A percentile compares a stretch with the other conserved stretches of the same genome.
Evolutionary conservation across 805 yeast species (phyloP).

Genomic region (Candida quercuum): DNA sequence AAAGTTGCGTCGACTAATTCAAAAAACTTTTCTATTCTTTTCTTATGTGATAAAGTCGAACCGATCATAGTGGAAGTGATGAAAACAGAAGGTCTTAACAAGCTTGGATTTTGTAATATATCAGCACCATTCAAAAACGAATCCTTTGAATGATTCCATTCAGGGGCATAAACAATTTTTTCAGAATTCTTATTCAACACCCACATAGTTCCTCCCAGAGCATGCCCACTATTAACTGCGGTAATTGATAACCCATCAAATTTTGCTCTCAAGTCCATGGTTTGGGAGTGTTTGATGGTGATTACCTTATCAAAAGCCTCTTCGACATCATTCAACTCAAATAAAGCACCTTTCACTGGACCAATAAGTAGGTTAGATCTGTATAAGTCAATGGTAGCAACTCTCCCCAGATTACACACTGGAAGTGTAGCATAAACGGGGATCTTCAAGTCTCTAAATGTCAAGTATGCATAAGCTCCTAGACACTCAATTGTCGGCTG

Average conservation of each 20-base stretch:
- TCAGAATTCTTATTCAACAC: slow-evolving; percentile 67
- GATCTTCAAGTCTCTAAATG: slow-evolving; percentile 56
- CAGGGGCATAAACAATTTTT: slow-evolving; percentile 79
- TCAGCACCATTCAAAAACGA: slow-evolving; percentile 72
- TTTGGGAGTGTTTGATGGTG: slow-evolving; percentile 75
- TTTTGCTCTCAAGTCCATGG: slow-evolving; percentile 54
- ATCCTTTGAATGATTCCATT: slow-evolving; percentile 94
- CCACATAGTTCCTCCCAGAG: slow-evolving; percentile 94
- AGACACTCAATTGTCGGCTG: slow-evolving; percentile 77
- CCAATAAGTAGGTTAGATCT: slow-evolving; percentile 71
- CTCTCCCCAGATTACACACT: slow-evolving; percentile 77
- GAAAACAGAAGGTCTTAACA: slow-evolving; percentile 76
- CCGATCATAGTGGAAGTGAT: slow-evolving; percentile 72
- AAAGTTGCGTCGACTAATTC: slow-evolving; percentile 60
- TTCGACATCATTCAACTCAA: slow-evolving; percentile 74
- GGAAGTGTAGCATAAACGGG: slow-evolving; percentile 91
- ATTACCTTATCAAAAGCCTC: slow-evolving; percentile 67
- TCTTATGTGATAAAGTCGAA: slow-evolving; percentile 54
- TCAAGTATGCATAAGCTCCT: slow-evolving; percentile 72
- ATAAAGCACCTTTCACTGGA: slow-evolving; percentile 48
- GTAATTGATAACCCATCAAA: slow-evolving; percentile 60
- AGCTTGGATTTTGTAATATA: slow-evolving; percentile 52
- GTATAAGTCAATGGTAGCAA: slow-evolving; percentile 79
- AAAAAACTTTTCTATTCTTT: slow-evolving; percentile 58
- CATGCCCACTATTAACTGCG: slow-evolving; percentile 87